Conservation (phyloP, 1,284 basidiomycete genomes). For the Heterobasidion occidentale region DNA sequence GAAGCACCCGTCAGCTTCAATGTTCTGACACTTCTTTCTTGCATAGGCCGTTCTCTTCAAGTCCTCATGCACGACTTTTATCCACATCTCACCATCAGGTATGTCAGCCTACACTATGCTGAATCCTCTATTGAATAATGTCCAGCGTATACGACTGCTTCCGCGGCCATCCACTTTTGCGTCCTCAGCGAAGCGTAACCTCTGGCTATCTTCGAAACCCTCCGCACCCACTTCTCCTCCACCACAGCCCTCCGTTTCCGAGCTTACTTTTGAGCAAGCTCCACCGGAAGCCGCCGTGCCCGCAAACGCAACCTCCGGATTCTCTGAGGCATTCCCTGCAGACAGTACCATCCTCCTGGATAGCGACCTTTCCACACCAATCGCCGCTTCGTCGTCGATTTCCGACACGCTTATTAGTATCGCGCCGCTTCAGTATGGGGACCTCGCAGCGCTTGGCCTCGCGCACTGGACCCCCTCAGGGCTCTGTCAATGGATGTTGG, state of each 20-base stretch:
- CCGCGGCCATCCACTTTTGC: not conserved
- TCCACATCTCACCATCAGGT: not conserved
- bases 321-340: not conserved
- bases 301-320: not conserved
- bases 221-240: not conserved
- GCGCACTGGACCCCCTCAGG: constrained; percentile 46
- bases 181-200: not conserved
- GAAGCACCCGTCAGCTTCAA: not conserved
- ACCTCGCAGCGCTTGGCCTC: constrained; percentile 73
- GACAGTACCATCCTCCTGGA: not conserved
- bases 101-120: not conserved
- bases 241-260: not conserved
- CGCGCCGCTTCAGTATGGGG: constrained; percentile 61
- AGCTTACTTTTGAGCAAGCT: not conserved
- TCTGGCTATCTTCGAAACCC: not conserved
- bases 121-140: not conserved
- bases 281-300: not conserved
- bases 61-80: not conserved
- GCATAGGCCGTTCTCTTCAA: not conserved
- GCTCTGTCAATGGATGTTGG: constrained; percentile 42
- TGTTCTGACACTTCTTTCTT: not conserved
- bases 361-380: not conserved
- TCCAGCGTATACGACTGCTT: not conserved
- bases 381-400: not conserved
- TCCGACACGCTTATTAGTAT: not conserved